Base-by-base conservation (phyloP, 192 early-diverging fungal genomes). In the Backusella tarrabulga region DNA sequence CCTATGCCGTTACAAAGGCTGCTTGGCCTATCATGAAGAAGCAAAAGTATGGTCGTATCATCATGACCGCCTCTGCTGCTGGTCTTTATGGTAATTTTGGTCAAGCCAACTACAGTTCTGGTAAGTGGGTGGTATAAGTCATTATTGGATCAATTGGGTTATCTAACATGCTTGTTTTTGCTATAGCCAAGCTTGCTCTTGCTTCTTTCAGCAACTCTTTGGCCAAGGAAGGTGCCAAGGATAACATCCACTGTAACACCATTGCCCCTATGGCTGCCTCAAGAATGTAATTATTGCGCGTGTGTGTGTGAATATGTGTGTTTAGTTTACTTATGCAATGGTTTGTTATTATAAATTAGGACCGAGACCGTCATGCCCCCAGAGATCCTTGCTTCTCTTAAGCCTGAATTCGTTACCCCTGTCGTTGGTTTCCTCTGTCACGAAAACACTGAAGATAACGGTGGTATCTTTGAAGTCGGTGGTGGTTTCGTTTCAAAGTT, bases 11-110 rank as follows among this genome's bases (percentile, higher is more conserved):
- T 77, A 91, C 97, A 71, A 96, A 95, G 87, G 98, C 98, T 67
- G 98, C 98, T 1, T 99, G 98, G 98, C 91, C 92, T 38, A 86
- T 95, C 78, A 95, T 99, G 90, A 91, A 91, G 73, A 95, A 97
- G 88, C 97, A 98, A 79, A 96, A 97, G 80, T 99, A 86, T 73
- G 98, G 98, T 56, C 79, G 83, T 78, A 88, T 97, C 74, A 92
- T 97, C 80, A 96, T 94, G 89, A 95, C 94, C 76, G 93, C 97
- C 15, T 98, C 97, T 66, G 97, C 97, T 66, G 96, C 98, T 63
- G 98, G 98, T 74, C 92, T 99, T 72, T 99, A 99, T 83, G 98
- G 98, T 73, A 99, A 99, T 90, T 99, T 98, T 90, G 98, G 98
- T 60, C 89, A 90, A 77, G 83, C 92, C 41, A 96, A 96, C 88